Evolutionary conservation across 2,329 filamentous ascomycete species (phyloP), one percentile per base, ranked within the genome.

Genomic region (Colletotrichum karsti): DNA sequence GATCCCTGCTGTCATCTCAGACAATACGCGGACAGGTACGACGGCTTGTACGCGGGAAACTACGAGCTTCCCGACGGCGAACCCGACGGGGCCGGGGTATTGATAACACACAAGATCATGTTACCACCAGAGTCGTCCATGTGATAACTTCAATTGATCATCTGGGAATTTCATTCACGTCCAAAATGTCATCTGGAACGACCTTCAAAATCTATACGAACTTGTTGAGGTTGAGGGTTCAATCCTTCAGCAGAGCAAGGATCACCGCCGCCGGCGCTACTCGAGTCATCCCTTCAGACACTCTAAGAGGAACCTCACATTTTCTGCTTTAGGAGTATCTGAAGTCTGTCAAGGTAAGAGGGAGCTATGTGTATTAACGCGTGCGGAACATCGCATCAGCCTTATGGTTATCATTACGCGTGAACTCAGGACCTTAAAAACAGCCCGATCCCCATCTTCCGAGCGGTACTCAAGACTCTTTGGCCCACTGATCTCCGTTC

Each of bases 401-500:
- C 46, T 26, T 13, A 10, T 13, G 24, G 0, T 2, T 13, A 28
- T n/a, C 46, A 9, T 28, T n/a, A 26, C 15, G n/a, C n/a, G 3
- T 9, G 0, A 12, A 18, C 26, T 28, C 12, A 0, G 1, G 26
- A 6, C 22, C 0, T 22, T 7, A 50, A 22, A 30, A 28, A 50
- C 24, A 50, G 28, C 46, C 46, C 28, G n/a, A 41, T 15, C 13
- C 37, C 44, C 22, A 26, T 22, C 18, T 24, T 2, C 44, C 13
- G 30, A 35, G n/a, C 30, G 13, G 13, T 13, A 46, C 3, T 76
- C 54, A 79, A 7, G 71, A 69, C 71, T 83, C 80, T 72, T 85
- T 86, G 8, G 74, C 76, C 83, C 84, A 88, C 54, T 85, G 82
- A 62, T 82, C 82, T 15, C 85, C 85, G 74, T 75, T 85, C 85